Base-by-base conservation (phyloP, 345 rosid species). In the Heritiera fomes region DNA sequence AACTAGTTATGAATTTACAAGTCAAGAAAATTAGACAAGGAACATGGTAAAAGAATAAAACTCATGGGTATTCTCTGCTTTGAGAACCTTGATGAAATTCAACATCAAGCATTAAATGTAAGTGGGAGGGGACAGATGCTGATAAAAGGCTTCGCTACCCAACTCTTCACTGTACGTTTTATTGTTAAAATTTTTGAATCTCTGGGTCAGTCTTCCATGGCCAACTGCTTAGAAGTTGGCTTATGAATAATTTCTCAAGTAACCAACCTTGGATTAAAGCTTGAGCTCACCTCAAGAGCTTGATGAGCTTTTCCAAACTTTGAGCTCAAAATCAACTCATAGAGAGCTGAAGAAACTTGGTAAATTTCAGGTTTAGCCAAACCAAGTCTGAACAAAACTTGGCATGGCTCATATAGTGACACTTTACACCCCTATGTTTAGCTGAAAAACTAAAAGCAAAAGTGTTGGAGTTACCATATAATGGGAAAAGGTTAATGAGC, bases 291-390 rank as follows among this genome's bases (percentile, higher is more conserved):
- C 60, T 71, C 23, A 71, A 3, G 14, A 32, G 56, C 45, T 50
- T 71, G 28, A 32, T 71, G 8, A 30, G 60, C 73, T 69, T 69
- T 45, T 69, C 38, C 10, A 46, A 46, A 45, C 38, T 14, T 49
- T 30, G 56, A 49, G 43, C 60, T 71, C 28, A 71, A 50, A 50
- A 13, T 30, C 60, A 49, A 49, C 59, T 71, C 2, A 4, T 15
- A 15, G 0, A 3, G 74, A 49, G 41, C 58, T 47, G 59, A 49
- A 70, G 59, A 49, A 70, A 70, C 74, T 10, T 70, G 74, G 59
- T 49, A 70, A 70, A 47, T 1, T 62, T 62, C 11, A 30, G 41
- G 41, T 62, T 62, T 11, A 30, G 41, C 66, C 66, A 12, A 62
- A 3, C 7, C 66, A 12, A 62, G 7, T 62, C 41, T 62, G 66